A percentile compares a stretch with the other conserved stretches of the same genome.
Conservation (phyloP, 768 basidiomycete genomes). For the Cytidiella melzeri region DNA sequence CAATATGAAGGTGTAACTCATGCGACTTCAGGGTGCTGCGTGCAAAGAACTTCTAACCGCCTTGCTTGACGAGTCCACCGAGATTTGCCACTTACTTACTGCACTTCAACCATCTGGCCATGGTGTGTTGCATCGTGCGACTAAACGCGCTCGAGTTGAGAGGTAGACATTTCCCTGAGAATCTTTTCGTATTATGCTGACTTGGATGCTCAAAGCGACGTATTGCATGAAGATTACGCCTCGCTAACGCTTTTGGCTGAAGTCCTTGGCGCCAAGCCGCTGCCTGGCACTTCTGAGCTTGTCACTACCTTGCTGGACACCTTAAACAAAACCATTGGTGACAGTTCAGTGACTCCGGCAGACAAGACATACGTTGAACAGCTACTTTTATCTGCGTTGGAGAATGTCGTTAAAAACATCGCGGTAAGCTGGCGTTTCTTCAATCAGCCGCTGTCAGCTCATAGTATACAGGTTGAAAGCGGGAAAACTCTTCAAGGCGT, state of each 20-base stretch:
- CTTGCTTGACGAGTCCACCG: conserved; percentile 41
- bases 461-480: not conserved
- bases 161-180: conserved; percentile 33
- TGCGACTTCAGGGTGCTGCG: conserved; percentile 9
- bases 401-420: conserved; percentile 53
- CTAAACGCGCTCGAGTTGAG: conserved; percentile 59
- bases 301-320: conserved; percentile 68
- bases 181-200: not conserved
- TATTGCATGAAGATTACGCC: conserved; percentile 29
- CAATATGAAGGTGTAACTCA: not conserved
- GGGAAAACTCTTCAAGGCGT: conserved; percentile 37
- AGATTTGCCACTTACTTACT: conserved; percentile 49
- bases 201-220: not conserved
- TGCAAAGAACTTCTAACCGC: conserved; percentile 43
- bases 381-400: conserved; percentile 76
- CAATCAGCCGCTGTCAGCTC: no score
- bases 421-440: conserved; percentile 34
- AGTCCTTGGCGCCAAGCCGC: conserved; percentile 52
- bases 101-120: conserved; percentile 40
- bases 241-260: conserved; percentile 61
- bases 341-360: conserved; percentile 45
- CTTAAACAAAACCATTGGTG: conserved; percentile 57
- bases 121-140: conserved; percentile 40
- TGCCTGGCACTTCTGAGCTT: conserved; percentile 68
- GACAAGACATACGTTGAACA: conserved; percentile 79